Conservation (phyloP, 805 yeast genomes). For the Lachancea quebecensis region DNA sequence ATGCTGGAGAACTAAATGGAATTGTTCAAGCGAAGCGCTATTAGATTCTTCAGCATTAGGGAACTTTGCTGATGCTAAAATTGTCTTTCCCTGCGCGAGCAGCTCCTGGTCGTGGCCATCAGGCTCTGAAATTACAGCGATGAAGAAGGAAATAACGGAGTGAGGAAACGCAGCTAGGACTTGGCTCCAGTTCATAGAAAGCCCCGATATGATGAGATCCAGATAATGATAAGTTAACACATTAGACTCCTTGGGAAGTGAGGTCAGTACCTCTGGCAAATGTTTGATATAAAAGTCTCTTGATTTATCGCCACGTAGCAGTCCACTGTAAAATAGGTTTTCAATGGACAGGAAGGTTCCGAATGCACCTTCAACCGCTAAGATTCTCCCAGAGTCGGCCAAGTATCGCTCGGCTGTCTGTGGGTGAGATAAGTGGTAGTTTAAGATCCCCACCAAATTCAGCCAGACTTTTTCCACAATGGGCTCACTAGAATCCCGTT, state of each 20-base stretch:
- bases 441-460: constrained; percentile 17
- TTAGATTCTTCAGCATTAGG: constrained; percentile 39
- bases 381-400: constrained; percentile 6
- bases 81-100: constrained; percentile 10
- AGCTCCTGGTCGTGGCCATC: constrained; percentile 13
- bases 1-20: constrained; percentile 26
- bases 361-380: constrained; percentile 9
- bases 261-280: constrained; percentile 9
- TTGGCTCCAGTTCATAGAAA: constrained; percentile 9
- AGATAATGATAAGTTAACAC: constrained; percentile 23
- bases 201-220: constrained; percentile 15
- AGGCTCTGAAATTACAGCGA: constrained; percentile 4
- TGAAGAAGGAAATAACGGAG: background rate
- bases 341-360: constrained; percentile 17
- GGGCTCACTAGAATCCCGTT: constrained; percentile 1
- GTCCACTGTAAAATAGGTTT: constrained; percentile 18
- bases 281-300: constrained; percentile 9
- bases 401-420: constrained; percentile 9
- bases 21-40: constrained; percentile 28
- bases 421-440: constrained; percentile 9
- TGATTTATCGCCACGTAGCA: background rate
- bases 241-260: constrained; percentile 20
- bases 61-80: constrained; percentile 31
- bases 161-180: background rate
- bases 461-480: constrained; percentile 15